A percentile compares a stretch with the other conserved stretches of the same genome.
Evolutionary conservation across 306 rosid species (phyloP).

Genomic region (Rosa persica): DNA sequence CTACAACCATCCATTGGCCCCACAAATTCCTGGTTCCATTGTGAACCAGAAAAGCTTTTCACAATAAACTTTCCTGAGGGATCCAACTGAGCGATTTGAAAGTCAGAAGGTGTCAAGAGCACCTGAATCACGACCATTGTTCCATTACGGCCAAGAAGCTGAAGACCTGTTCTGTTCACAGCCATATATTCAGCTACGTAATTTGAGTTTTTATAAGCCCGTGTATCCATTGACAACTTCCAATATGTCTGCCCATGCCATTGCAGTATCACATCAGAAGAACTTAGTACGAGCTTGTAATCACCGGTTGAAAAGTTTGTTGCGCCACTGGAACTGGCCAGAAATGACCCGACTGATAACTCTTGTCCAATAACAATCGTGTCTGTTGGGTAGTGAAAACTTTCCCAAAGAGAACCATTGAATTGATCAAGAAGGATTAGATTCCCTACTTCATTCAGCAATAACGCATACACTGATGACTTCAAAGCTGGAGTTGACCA

Average conservation of each 20-base stretch:
- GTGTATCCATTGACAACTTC: constrained; percentile 60
- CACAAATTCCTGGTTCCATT: constrained; percentile 53
- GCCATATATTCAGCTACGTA: constrained; percentile 52
- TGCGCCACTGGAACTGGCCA: constrained; percentile 50
- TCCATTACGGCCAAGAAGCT: constrained; percentile 56
- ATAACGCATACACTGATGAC: constrained; percentile 45
- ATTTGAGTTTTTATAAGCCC: constrained; percentile 41
- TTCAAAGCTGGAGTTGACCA: constrained; percentile 77
- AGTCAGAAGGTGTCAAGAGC: constrained; percentile 42
- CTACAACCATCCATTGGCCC: constrained; percentile 62
- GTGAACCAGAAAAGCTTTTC: constrained; percentile 50
- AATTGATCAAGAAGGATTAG: constrained; percentile 62
- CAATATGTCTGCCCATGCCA: constrained; percentile 84
- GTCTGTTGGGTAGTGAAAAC: constrained; percentile 79
- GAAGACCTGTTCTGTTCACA: constrained; percentile 54
- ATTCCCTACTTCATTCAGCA: constrained; percentile 71
- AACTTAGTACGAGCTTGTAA: constrained; percentile 44
- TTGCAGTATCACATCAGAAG: constrained; percentile 62
- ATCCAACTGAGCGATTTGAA: constrained; percentile 61
- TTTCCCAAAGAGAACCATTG: constrained; percentile 86
- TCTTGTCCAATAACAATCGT: constrained; percentile 76
- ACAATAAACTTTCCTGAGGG: constrained; percentile 52
- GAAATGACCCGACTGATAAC: constrained; percentile 48
- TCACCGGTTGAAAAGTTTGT: constrained; percentile 56
- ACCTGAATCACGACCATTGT: constrained; percentile 46